Percentiles rank a stretch among this genome's conserved stretches.
phyloP scores from a whole-genome alignment of 1,139 yeast genomes.

The Wickerhamomyces sp. region DNA sequence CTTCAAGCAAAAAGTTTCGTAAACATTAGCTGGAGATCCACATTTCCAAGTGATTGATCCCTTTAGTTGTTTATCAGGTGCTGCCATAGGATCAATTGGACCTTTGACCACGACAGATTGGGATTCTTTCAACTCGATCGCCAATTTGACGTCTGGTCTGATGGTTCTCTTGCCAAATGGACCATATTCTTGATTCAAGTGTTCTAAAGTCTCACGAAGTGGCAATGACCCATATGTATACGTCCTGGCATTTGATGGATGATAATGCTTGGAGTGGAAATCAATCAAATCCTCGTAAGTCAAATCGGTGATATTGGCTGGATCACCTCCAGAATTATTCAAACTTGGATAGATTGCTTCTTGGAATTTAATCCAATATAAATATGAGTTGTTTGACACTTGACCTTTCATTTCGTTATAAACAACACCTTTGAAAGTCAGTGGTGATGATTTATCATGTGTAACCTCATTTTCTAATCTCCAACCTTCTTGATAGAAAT shows the following conservation, averaged over 20 bases:
- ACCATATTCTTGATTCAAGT: slow-evolving; percentile 47
- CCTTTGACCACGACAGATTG: slow-evolving; percentile 48
- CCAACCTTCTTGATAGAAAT: slow-evolving; percentile 98
- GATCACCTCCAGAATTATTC: slow-evolving; percentile 95
- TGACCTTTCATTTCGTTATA: slow-evolving; percentile 99
- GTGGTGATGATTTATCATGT: slow-evolving; percentile 51
- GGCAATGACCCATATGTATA: slow-evolving; percentile 85
- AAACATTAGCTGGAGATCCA: slow-evolving; percentile 67
- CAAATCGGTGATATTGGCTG: slow-evolving; percentile 68
- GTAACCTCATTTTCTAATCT: slow-evolving; percentile 73
- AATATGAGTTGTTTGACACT: slow-evolving; percentile 81
- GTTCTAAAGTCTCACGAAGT: slow-evolving; percentile 54
- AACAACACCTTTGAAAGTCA: slow-evolving; percentile 89
- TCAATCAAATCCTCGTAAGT: slow-evolving; percentile 69
- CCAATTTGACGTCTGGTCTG: slow-evolving; percentile 27
- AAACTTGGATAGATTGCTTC: slow-evolving; percentile 81
- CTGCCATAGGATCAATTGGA: slow-evolving; percentile 81
- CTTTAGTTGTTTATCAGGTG: slow-evolving; percentile 65
- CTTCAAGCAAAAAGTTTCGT: slow-evolving; percentile 69
- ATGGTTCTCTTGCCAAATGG: slow-evolving; percentile 47
- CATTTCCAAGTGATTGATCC: slow-evolving; percentile 85
- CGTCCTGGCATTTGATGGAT: slow-evolving; percentile 85
- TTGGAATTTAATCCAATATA: slow-evolving; percentile 79
- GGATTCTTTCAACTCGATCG: slow-evolving; percentile 37
- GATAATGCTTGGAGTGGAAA: slow-evolving; percentile 72